Conservation (phyloP, 768 basidiomycete genomes). For the Boletus tomentosulus region DNA sequence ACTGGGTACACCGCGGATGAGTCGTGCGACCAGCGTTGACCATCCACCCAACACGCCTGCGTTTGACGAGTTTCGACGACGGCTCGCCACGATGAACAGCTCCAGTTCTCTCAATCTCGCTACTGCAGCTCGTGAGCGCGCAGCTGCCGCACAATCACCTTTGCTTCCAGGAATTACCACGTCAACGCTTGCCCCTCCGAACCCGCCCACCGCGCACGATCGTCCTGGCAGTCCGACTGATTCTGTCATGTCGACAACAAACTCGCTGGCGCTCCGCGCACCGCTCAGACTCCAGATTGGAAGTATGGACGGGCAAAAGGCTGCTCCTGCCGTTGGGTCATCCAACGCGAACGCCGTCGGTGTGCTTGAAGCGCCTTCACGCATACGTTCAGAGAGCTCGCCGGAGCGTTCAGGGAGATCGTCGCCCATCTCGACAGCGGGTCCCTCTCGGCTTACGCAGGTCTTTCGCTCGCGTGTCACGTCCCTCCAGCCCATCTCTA, state of each 20-base stretch:
- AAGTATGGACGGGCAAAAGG: constrained; percentile 75
- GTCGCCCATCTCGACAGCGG: constrained; percentile 66
- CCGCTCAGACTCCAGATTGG: constrained; percentile 65
- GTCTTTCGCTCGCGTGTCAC: constrained; percentile 43
- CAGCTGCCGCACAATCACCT: constrained; percentile 22
- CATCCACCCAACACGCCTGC: constrained; percentile 47
- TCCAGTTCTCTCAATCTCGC: constrained; percentile 57
- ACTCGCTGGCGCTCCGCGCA: constrained; percentile 56
- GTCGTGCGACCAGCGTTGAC: constrained; percentile 48
- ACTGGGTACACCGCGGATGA: constrained; percentile 48
- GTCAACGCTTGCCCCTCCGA: constrained; percentile 23
- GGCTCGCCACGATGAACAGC: constrained; percentile 70
- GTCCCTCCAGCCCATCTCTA: constrained; percentile 59
- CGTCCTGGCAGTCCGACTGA: constrained; percentile 80
- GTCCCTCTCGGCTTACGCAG: constrained; percentile 44
- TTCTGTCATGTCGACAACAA: constrained; percentile 69
- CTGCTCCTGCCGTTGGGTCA: constrained; percentile 85
- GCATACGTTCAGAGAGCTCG: constrained; percentile 60
- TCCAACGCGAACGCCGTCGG: constrained; percentile 82
- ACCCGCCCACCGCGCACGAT: constrained; percentile 32
- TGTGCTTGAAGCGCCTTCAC: constrained; percentile 70
- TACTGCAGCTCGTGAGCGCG: constrained; percentile 40
- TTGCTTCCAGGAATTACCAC: constrained; percentile 5
- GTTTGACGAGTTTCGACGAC: constrained; percentile 74
- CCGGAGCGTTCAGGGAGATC: constrained; percentile 73